Conservation (phyloP, 768 basidiomycete species). For the Chalciporus pseudorubinellus region DNA sequence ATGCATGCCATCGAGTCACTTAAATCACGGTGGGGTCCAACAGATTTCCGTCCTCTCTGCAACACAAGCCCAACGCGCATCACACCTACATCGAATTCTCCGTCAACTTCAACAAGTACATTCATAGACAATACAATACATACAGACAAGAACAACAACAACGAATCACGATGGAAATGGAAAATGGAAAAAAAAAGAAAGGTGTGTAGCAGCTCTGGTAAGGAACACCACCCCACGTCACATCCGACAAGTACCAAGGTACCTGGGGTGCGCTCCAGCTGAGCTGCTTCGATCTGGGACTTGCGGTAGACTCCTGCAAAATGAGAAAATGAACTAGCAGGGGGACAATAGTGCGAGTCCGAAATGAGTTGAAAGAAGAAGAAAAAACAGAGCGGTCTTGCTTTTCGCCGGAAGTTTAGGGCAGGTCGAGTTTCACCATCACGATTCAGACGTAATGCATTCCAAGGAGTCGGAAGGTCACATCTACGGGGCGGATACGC, state of each 20-base stretch:
- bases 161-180: too few relatives aligned
- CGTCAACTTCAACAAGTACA: background rate
- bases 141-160: background rate
- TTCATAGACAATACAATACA: background rate
- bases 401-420: slow-evolving; percentile 12
- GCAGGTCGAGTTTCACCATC: slow-evolving; percentile 9
- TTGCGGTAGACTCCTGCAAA: slow-evolving; percentile 37
- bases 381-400: too few relatives aligned
- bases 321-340: slow-evolving; percentile 16
- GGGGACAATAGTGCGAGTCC: slow-evolving; percentile 40
- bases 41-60: too few relatives aligned
- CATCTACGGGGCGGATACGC: background rate
- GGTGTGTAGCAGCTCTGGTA: slow-evolving; percentile 36
- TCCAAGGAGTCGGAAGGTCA: too few relatives aligned
- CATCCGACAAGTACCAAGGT: background rate
- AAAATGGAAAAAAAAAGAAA: background rate
- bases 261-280: slow-evolving; percentile 28
- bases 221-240: slow-evolving; percentile 29
- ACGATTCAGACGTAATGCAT: too few relatives aligned
- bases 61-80: too few relatives aligned
- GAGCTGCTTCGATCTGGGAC: slow-evolving; percentile 32
- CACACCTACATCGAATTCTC: too few relatives aligned
- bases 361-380: slow-evolving; percentile 26
- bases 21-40: too few relatives aligned
- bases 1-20: too few relatives aligned